Evolutionary conservation across 768 basidiomycete genomes (phyloP), one percentile per base, ranked within the genome.

Genomic region (Tylopilus sp.): DNA sequence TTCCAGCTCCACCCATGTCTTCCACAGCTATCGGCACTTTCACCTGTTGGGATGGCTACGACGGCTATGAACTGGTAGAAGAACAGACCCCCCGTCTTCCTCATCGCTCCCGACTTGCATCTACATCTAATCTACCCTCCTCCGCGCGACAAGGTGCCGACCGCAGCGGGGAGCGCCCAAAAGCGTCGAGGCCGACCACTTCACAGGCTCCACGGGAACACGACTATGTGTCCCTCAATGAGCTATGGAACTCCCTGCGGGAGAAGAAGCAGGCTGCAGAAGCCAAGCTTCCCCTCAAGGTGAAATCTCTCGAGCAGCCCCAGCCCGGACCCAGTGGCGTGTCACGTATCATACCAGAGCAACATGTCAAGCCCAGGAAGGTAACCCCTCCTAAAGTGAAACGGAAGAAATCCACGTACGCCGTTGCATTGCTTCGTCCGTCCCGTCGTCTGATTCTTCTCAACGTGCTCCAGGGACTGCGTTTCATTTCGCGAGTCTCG

Each of bases 401-500:
- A 70, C 84, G 76, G 68, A 78, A 79, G 54, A 83, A 82, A 61
- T 86, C 86, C 34, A 81, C 84, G 86, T 87, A 71, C 57, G 81
- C 68, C 36, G 55, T 45, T n/a, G n/a, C 41, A 45, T 49, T 21
- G 30, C 16, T 45, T 34, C 53, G 11, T 65, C 36, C 22, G 19
- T 44, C 48, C n/a, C 37, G 38, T 36, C 44, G 8, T 54, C 55
- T 69, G 45, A 64, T 55, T 48, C 30, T 41, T 55, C 26, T 52
- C 29, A 60, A 56, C 51, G 37, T 54, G 48, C 54, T 54, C 29
- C 54, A 62, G 63, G 47, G 62, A 48, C 59, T 87, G 87, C 62
- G 83, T 85, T 57, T 81, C 78, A 58, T 81, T 87, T 65, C 83
- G 80, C 59, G 86, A 88, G 72, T 86, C 87, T 22, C 75, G 76